These are phyloP conservation scores for Trichoderma gamsii DNA, from an alignment of 495 filamentous ascomycete genomes.

Conservation along the genomic window DNA sequence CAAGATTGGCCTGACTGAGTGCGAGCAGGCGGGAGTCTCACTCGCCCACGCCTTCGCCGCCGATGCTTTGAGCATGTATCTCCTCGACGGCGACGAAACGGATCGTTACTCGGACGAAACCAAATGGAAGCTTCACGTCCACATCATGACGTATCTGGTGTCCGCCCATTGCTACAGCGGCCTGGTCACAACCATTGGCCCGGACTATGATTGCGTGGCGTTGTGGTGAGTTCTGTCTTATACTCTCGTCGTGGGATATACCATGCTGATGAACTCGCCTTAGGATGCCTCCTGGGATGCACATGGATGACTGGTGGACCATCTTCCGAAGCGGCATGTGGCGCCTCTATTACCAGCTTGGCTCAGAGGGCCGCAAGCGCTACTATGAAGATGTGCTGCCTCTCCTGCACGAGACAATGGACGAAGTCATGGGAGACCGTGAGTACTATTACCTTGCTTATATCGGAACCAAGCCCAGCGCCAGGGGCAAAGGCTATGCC, in stretches of 20 bases:
- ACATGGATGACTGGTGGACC: conserved; percentile 66
- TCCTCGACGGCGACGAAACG: conserved; percentile 60
- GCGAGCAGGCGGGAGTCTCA: conserved; percentile 57
- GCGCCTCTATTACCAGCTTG: conserved; percentile 64
- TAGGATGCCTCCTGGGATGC: conserved; percentile 71
- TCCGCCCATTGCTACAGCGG: conserved; percentile 66
- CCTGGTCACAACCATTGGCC: conserved; percentile 63
- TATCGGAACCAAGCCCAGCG: conserved; percentile 61
- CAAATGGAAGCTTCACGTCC: conserved; percentile 67
- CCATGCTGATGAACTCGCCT: conserved; percentile 13
- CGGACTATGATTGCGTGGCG: conserved; percentile 67
- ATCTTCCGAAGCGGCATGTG: conserved; percentile 66
- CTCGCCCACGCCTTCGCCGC: conserved; percentile 71
- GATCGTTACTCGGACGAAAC: conserved; percentile 51
- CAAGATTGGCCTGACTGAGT: conserved; percentile 52
- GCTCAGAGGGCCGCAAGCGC: conserved; percentile 59
- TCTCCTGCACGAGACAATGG: conserved; percentile 66
- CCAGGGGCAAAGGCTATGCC: conserved; percentile 63
- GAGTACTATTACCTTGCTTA: conserved; percentile 74
- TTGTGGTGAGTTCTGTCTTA: conserved; percentile 58
- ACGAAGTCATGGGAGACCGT: conserved; percentile 53
- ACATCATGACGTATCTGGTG: conserved; percentile 66
- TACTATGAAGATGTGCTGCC: conserved; percentile 75
- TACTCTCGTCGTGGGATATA: conserved; percentile 13
- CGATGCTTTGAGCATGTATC: conserved; percentile 67